Evolutionary conservation across 495 filamentous ascomycete genomes (phyloP).

Genomic region (Pyronema omphalodes): DNA sequence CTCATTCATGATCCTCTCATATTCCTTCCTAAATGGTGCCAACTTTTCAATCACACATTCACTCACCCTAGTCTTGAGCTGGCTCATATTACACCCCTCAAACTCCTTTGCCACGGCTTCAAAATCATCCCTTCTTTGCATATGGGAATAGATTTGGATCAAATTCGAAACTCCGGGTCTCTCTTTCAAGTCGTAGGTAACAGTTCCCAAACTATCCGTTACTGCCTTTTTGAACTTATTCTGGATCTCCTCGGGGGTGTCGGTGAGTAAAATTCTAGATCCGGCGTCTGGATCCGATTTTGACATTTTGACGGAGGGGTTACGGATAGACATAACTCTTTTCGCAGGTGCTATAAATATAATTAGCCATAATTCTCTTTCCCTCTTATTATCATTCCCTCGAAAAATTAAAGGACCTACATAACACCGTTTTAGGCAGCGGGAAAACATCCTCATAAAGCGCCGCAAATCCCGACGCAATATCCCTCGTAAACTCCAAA

Average conservation of each 20-base stretch:
- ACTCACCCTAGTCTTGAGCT: constrained; percentile 47
- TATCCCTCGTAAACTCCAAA: constrained; percentile 74
- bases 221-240: constrained; percentile 51
- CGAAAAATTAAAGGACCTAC: constrained; percentile 29
- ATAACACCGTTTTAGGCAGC: constrained; percentile 53
- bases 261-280: constrained; percentile 69
- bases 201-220: constrained; percentile 48
- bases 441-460: constrained; percentile 44
- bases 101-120: constrained; percentile 39
- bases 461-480: constrained; percentile 69
- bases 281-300: constrained; percentile 51
- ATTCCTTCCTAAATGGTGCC: constrained; percentile 41
- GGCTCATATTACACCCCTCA: constrained; percentile 26
- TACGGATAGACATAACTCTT: constrained; percentile 71
- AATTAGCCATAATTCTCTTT: background rate
- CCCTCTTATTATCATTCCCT: too few species aligned
- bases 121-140: constrained; percentile 33
- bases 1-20: constrained; percentile 30
- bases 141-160: constrained; percentile 52
- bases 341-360: constrained; percentile 43
- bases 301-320: constrained; percentile 73
- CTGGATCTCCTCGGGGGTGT: constrained; percentile 38
- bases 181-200: constrained; percentile 49
- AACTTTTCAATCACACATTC: constrained; percentile 38
- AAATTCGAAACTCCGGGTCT: constrained; percentile 81